Evolutionary conservation across 2,329 filamentous ascomycete genomes (phyloP).

Genomic region (Hymenoscyphus repandus): DNA sequence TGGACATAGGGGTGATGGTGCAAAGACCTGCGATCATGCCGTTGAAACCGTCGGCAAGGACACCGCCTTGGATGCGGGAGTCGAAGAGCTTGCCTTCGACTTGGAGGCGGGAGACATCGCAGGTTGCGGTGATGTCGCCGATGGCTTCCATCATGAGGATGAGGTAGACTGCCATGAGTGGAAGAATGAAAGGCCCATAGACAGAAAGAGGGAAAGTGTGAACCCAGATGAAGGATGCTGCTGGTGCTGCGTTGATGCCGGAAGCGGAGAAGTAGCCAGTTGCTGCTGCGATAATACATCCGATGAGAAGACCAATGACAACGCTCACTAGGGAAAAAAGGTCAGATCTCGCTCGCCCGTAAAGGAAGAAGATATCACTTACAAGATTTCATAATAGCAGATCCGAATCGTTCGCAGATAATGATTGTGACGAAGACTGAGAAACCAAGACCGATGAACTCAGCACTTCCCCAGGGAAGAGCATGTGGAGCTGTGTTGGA

Average conservation of each 20-base stretch:
- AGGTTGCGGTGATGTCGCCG: slow-evolving; percentile 75
- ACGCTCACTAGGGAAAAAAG: slow-evolving; percentile 37
- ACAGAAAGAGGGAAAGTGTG: slow-evolving; percentile 68
- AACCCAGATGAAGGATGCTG: slow-evolving; percentile 72
- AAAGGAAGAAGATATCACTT: slow-evolving; percentile 3
- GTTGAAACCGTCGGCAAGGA: slow-evolving; percentile 72
- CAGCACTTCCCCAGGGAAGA: slow-evolving; percentile 71
- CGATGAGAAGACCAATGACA: slow-evolving; percentile 66
- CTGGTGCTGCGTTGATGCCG: slow-evolving; percentile 67
- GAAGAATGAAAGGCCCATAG: slow-evolving; percentile 69
- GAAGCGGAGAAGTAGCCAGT: slow-evolving; percentile 72
- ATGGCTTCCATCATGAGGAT: slow-evolving; percentile 76
- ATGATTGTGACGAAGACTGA: slow-evolving; percentile 76
- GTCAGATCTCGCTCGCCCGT: background rate
- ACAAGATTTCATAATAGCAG: slow-evolving; percentile 69
- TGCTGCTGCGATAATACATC: slow-evolving; percentile 74
- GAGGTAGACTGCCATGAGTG: slow-evolving; percentile 63
- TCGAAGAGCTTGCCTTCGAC: slow-evolving; percentile 69
- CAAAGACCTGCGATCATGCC: slow-evolving; percentile 70
- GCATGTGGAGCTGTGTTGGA: slow-evolving; percentile 63
- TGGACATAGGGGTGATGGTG: slow-evolving; percentile 74
- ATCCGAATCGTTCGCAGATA: slow-evolving; percentile 73
- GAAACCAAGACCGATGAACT: slow-evolving; percentile 77
- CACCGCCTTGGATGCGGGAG: slow-evolving; percentile 71
- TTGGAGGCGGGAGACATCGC: slow-evolving; percentile 72